phyloP scores from a whole-genome alignment of 163 green algal genomes.

The Scenedesmus sp. region DNA sequence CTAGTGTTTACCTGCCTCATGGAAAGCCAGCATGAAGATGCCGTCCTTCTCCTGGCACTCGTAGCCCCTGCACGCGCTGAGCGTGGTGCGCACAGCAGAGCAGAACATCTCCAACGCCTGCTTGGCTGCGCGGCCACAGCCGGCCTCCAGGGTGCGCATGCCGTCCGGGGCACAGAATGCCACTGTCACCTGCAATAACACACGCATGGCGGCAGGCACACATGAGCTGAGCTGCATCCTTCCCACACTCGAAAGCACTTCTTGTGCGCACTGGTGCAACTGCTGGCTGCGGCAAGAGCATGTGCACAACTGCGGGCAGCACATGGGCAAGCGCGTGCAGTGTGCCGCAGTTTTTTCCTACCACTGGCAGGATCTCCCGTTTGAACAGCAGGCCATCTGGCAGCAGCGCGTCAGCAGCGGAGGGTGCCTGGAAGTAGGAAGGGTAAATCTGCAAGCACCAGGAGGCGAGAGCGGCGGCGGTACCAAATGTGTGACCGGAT shows the following conservation, averaged over 20 bases:
- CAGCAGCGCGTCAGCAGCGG: slow-evolving; percentile 27
- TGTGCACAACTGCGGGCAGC: neutral
- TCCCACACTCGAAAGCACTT: too few species aligned
- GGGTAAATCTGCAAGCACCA: slow-evolving; percentile 28
- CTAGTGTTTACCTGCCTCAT: neutral
- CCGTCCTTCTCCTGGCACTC: slow-evolving; percentile 69
- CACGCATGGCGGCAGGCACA: neutral
- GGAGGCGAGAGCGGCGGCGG: neutral
- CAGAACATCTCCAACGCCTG: slow-evolving; percentile 58
- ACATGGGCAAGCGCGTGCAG: too few species aligned
- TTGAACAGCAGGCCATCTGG: slow-evolving; percentile 50
- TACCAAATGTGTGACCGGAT: neutral
- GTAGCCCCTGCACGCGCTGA: slow-evolving; percentile 63
- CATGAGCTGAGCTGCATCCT: too few species aligned
- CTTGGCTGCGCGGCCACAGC: neutral
- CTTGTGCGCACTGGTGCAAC: neutral
- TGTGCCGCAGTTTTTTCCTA: too few species aligned
- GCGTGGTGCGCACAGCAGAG: slow-evolving; percentile 54
- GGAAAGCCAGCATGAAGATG: slow-evolving; percentile 67
- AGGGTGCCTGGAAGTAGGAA: slow-evolving; percentile 45
- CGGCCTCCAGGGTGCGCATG: slow-evolving; percentile 13
- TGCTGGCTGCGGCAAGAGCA: neutral
- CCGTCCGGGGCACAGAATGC: slow-evolving; percentile 56
- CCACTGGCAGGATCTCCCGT: neutral
- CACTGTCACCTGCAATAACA: slow-evolving; percentile 47